Base-by-base conservation (phyloP, 352 stramenopile species). In the Phytophthora chlamydospora region DNA sequence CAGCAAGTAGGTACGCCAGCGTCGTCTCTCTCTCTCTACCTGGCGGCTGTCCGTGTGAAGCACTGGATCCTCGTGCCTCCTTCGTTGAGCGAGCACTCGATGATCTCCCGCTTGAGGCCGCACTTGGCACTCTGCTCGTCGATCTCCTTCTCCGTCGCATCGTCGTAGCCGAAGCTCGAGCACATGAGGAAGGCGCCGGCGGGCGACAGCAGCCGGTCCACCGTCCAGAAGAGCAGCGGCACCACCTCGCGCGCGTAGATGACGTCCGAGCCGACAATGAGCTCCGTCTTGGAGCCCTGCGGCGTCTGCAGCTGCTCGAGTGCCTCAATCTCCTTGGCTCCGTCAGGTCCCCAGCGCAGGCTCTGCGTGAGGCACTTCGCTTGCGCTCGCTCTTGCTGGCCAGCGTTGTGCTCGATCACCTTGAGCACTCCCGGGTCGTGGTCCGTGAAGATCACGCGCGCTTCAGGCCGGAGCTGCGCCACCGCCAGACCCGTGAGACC, bases 381-480 rank as follows among this genome's bases (percentile, higher is more conserved):
- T 39, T 89, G 77, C 33, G 43, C 36, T 12, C 74, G 69, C 43
- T 85, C 71, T 48, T 88, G 83, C 58, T 88, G 75, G 12, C 67
- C 71, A 19, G 68, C 73, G 48, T 93, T 93, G 73, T 91, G 75
- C 51, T 88, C 77, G 36, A 93, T 88, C 38, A 83, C 85, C 70
- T 90, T 90, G 48, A 93, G 77, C 29, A 93, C 83, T n/a, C 83
- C 83, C 1, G 83, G 83, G 52, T 93, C 81, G 48, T 93, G 83
- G 68, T 93, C 83, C 13, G 83, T 93, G 57, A 93, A 91, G 48
- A 91, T 83, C 46, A 93, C 77, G 5, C 68, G 83, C 24, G 79
- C 80, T 8, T 79, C 64, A 0, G 83, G 73, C 46, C 72, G 65
- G 14, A 92, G 59, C 68, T 92, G 83, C 2, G 83, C 80, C 42